Base-by-base conservation (phyloP, 495 filamentous ascomycete genomes). In the Hypoxylon fragiforme region DNA sequence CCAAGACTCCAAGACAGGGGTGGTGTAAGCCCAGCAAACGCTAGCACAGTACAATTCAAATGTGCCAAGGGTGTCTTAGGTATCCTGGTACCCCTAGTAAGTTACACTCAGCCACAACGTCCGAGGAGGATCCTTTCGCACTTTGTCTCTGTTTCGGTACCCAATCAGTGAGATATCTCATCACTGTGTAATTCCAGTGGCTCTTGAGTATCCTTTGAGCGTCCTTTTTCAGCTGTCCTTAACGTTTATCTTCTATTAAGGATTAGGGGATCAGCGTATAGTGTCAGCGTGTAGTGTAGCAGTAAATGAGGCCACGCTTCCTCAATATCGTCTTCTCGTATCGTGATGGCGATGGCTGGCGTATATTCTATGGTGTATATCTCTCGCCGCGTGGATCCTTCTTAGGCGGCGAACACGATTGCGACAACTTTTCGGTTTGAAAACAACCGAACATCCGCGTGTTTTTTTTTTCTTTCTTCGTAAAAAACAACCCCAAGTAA, bases 61-160 rank as follows among this genome's bases (percentile, higher is more conserved):
- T 32, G 36, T 20, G 12, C 21, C 20, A 21, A 12, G 48, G 18
- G 43, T 28, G 45, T 36, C 55, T 62, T 64, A 56, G 63, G 54
- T 56, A 63, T 46, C 28, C n/a, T 9, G 3, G 13, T 16, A 21
- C 32, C 44, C 15, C 20, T 38, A 26, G 24, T 36, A 40, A 32
- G 19, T 15, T 13, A 43, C 19, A 42, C 64, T 57, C 52, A 61
- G 59, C 64, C 61, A 65, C 66, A 67, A 60, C 58, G 64, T 67
- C 52, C 55, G 55, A 53, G 34, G 34, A 54, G 30, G 19, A 56
- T 57, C 14, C 35, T 12, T 41, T 69, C 66, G 66, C 66, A 69
- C 66, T 63, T 65, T 65, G 66, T 52, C 39, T 46, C 36, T 62
- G 58, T 48, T 56, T 47, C 39, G 50, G 54, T 55, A 50, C 34